Evolutionary conservation across 2,329 filamentous ascomycete genomes (phyloP).

Genomic region (Pseudogymnoascus sp.): DNA sequence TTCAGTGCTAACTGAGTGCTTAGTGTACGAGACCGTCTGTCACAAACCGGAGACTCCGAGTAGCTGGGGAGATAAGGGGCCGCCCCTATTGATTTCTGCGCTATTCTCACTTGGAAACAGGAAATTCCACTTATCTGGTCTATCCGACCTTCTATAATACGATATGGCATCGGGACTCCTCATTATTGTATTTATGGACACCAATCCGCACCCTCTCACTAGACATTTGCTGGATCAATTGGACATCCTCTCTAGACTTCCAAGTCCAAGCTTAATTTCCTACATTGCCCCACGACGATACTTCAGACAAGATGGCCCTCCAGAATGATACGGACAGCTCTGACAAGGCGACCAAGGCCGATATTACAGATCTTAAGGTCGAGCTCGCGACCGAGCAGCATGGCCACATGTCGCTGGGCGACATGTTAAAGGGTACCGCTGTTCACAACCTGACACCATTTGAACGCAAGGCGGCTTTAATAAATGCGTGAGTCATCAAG

Average conservation of each 20-base stretch:
- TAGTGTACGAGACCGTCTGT: neutral
- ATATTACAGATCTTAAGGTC: neutral
- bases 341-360: neutral
- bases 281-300: neutral
- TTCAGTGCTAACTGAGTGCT: neutral
- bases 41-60: neutral
- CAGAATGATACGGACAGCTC: neutral
- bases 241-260: neutral
- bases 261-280: neutral
- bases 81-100: neutral
- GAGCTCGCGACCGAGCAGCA: neutral
- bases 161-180: neutral
- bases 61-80: neutral
- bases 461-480: constrained; percentile 1
- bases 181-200: neutral
- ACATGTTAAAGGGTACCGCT: neutral
- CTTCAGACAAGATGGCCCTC: neutral
- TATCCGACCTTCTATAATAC: neutral
- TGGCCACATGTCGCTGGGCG: neutral
- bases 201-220: neutral
- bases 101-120: neutral
- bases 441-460: neutral
- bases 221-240: neutral
- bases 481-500: neutral
- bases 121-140: neutral